phyloP scores from a whole-genome alignment of 2,329 filamentous ascomycete genomes.

The Fusarium pseudograminearum region DNA sequence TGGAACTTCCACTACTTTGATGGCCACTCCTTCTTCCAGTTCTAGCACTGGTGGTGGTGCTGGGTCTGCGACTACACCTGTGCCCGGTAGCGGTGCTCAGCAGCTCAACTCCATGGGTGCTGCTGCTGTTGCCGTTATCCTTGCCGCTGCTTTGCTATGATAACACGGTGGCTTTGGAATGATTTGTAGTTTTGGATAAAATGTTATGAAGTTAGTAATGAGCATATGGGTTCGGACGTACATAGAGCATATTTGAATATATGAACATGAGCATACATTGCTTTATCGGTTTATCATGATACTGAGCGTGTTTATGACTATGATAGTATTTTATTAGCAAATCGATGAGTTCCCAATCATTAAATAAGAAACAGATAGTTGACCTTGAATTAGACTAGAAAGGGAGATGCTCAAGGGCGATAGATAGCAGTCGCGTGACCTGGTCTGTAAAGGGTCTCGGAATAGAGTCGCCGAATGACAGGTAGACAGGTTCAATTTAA shows the following conservation, averaged over 20 bases:
- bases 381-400: background rate
- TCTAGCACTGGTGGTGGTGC: slow-evolving; percentile 34
- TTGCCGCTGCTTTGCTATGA: slow-evolving; percentile 51
- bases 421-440: background rate
- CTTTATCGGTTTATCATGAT: background rate
- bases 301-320: background rate
- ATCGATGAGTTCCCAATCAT: background rate
- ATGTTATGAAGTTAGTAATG: slow-evolving; percentile 19
- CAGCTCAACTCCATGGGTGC: slow-evolving; percentile 51
- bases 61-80: slow-evolving; percentile 17
- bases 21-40: slow-evolving; percentile 40
- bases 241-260: slow-evolving; percentile 2
- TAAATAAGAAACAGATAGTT: background rate
- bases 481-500: slow-evolving; percentile 3
- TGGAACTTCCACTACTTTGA: slow-evolving; percentile 28
- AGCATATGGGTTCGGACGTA: background rate
- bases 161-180: background rate
- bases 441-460: background rate
- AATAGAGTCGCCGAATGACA: background rate
- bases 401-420: background rate
- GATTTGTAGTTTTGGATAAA: slow-evolving; percentile 5
- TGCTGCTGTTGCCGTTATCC: slow-evolving; percentile 48
- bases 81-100: slow-evolving; percentile 34
- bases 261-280: slow-evolving; percentile 8
- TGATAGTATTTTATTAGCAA: background rate